phyloP scores from a whole-genome alignment of 164 flowering plant genomes.

The grape (Vitis vinifera) region ASM3070453v1 NC_081817.1:1353501-1354000 shows the following conservation, averaged over 20 bases:
- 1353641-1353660: conserved; percentile 89
- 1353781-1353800: conserved; percentile 90
- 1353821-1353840: conserved; percentile 80
- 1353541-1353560: conserved; percentile 78
- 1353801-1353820: conserved; percentile 92
- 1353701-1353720: conserved; percentile 88
- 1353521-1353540: conserved; percentile 89
- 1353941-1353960: conserved; percentile 73
- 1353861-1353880: conserved; percentile 81
- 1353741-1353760: conserved; percentile 88
- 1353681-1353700: conserved; percentile 81
- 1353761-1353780: conserved; percentile 60
- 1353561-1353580: conserved; percentile 67
- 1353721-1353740: conserved; percentile 80
- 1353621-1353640: conserved; percentile 60
- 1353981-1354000: conserved; percentile 96
- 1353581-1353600: conserved; percentile 52
- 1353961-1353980: conserved; percentile 85
- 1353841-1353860: conserved; percentile 85
- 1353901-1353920: conserved; percentile 89
- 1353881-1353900: conserved; percentile 92
- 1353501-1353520: conserved; percentile 88
- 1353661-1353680: conserved; percentile 36
- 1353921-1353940: conserved; percentile 73
- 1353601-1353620: conserved; percentile 79